A percentile compares a stretch with the other conserved stretches of the same genome.
These are phyloP conservation scores for Hypoxylon lienhwacheense DNA, from an alignment of 495 filamentous ascomycete genomes.

Conservation along the genomic window DNA sequence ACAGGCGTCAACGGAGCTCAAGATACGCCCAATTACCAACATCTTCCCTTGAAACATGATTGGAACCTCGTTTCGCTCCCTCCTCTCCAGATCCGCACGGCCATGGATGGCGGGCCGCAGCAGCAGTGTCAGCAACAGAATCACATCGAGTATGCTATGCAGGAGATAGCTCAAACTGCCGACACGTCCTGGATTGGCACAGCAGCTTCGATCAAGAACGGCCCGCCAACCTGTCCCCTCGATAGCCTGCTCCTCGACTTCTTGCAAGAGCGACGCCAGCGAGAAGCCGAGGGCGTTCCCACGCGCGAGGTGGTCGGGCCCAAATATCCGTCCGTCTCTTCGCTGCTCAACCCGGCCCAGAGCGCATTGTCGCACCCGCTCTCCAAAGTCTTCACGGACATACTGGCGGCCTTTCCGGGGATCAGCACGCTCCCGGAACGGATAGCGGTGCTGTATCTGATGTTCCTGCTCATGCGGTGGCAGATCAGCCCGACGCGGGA, in stretches of 20 bases:
- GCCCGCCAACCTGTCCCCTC: slow-evolving; percentile 67
- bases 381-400: slow-evolving; percentile 81
- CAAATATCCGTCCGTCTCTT: slow-evolving; percentile 72
- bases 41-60: slow-evolving; percentile 48
- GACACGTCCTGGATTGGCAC: slow-evolving; percentile 10
- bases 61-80: slow-evolving; percentile 44
- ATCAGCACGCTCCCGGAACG: slow-evolving; percentile 71
- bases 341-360: slow-evolving; percentile 68
- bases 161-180: not conserved
- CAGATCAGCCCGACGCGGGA: slow-evolving; percentile 71
- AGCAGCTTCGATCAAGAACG: slow-evolving; percentile 59
- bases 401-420: slow-evolving; percentile 72
- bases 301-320: slow-evolving; percentile 67
- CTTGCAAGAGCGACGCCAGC: slow-evolving; percentile 65
- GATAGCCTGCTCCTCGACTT: slow-evolving; percentile 78
- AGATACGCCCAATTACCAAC: slow-evolving; percentile 41
- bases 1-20: slow-evolving; percentile 43
- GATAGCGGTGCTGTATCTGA: slow-evolving; percentile 74
- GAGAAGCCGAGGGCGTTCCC: slow-evolving; percentile 62
- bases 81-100: not conserved
- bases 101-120: not conserved
- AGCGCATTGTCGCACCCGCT: slow-evolving; percentile 67
- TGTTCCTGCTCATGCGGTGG: slow-evolving; percentile 87
- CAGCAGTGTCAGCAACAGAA: slow-evolving; percentile 23
- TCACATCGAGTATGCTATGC: slow-evolving; percentile 24